phyloP scores from a whole-genome alignment of 345 rosid species.

The Lumnitzera littorea region DNA sequence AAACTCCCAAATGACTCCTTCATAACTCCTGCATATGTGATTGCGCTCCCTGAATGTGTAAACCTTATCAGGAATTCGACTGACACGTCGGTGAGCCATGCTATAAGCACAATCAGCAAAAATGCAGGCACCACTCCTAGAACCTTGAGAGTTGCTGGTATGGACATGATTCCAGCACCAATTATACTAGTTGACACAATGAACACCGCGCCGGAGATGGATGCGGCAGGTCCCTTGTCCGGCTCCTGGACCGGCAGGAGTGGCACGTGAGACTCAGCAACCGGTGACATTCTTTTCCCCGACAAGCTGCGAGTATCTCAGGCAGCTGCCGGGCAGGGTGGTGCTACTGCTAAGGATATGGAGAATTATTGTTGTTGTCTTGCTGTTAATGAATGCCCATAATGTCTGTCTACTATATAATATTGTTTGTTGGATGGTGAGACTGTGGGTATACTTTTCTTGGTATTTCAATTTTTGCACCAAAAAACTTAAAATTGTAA shows the following conservation, averaged over 20 bases:
- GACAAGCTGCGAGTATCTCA: conserved; percentile 4
- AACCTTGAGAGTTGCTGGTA: conserved; percentile 77
- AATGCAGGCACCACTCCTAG: conserved; percentile 80
- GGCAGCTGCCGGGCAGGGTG: conserved; percentile 3
- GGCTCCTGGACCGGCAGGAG: conserved; percentile 39
- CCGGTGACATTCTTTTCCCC: conserved; percentile 39
- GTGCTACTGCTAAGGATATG: neutral
- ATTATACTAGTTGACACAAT: conserved; percentile 77
- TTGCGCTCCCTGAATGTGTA: conserved; percentile 48
- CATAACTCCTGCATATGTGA: conserved; percentile 77
- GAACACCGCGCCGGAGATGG: conserved; percentile 74
- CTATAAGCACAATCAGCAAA: conserved; percentile 39
- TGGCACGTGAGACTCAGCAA: conserved; percentile 25
- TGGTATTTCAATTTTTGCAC: too few species aligned
- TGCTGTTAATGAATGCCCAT: conserved; percentile 11
- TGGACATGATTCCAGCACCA: conserved; percentile 93
- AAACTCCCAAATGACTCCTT: conserved; percentile 64
- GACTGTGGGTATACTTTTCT: too few species aligned
- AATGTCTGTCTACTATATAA: neutral
- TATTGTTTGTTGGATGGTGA: neutral
- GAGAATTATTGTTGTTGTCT: conserved; percentile 12
- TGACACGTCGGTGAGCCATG: conserved; percentile 62
- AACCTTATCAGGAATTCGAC: conserved; percentile 66
- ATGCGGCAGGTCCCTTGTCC: conserved; percentile 20
- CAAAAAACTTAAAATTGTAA: too few species aligned